Evolutionary conservation across 2,329 filamentous ascomycete species (phyloP), one percentile per base, ranked within the genome.

Genomic region (Ustulina deusta): DNA sequence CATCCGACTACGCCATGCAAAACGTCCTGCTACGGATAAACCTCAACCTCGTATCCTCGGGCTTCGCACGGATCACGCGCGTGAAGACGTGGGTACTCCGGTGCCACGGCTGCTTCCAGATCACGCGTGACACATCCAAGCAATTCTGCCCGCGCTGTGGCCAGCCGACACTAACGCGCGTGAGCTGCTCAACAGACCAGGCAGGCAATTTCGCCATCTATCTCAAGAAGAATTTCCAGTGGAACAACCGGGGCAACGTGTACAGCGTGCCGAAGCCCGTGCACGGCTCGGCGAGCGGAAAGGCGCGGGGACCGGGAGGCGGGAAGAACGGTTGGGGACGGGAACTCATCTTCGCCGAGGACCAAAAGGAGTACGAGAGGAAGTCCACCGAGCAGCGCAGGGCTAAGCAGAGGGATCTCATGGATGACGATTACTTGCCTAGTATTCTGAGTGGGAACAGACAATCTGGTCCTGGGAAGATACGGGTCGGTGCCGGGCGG

Each of bases 1-100:
- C 96, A 1, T 94, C 92, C 63, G 96, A 99, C 83, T 98, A 93
- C 81, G 95, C 96, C 63, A 97, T 99, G 93, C 95, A 98, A 82
- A 98, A 98, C 78, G 94, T 98, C 7, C 88, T 96, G 1, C 86
- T 99, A 4, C 93, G 97, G 74, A 97, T 98, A 84, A 97, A 97
- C 82, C 88, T 99, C 61, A 93, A 96, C 78, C 88, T 97, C 11
- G 86, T 97, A 66, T 94, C 94, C 0, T 87, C 93, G 0, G 87
- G 89, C 17, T 84, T 98, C 68, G 87, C 92, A 70, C 90, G 94
- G 74, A 93, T 99, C 78, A 91, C 90, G 42, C 89, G 92, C 67
- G 87, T 98, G 71, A 95, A 94, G 79, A 95, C 92, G 13, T 97
- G 93, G 86, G 89, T 97, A 3, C 87, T 97, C 64, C 91, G 96